Evolutionary conservation across 148 eudicot species (phyloP).

Genomic region (Vaccinium myrtillus): DNA sequence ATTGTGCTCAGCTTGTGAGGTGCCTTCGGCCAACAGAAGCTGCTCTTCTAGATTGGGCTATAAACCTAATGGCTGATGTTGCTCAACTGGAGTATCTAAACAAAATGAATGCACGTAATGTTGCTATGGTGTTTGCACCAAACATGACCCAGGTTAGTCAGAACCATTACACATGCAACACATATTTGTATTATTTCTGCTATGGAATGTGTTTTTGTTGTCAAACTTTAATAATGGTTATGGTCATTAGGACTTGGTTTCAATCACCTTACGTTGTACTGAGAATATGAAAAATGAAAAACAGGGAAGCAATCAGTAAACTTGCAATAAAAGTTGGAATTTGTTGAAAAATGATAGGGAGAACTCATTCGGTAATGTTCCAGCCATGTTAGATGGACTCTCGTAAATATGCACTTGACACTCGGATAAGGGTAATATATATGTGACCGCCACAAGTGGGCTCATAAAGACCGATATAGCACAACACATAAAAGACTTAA

Average conservation of each 20-base stretch:
- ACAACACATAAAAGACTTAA: too few species aligned
- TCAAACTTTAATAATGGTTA: background rate
- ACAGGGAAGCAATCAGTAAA: background rate
- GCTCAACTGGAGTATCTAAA: conserved; percentile 66
- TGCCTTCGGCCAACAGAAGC: conserved; percentile 77
- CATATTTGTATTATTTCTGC: background rate
- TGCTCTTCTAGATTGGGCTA: conserved; percentile 84
- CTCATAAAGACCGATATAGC: too few species aligned
- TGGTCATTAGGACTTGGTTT: conserved; percentile 5
- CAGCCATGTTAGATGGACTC: background rate
- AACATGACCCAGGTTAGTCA: conserved; percentile 93
- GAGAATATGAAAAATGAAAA: background rate
- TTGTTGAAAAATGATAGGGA: background rate
- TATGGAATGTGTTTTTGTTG: background rate
- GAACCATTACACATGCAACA: background rate
- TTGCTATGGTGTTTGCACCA: conserved; percentile 97
- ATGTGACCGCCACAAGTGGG: background rate
- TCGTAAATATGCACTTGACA: background rate
- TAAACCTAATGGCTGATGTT: conserved; percentile 94
- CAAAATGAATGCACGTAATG: conserved; percentile 89
- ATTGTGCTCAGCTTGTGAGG: conserved; percentile 64
- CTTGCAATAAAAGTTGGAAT: background rate
- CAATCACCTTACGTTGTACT: background rate
- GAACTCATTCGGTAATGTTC: background rate
- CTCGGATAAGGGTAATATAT: background rate